Conservation (phyloP, 2,329 filamentous ascomycete genomes). For the Didymella segeticola region DNA sequence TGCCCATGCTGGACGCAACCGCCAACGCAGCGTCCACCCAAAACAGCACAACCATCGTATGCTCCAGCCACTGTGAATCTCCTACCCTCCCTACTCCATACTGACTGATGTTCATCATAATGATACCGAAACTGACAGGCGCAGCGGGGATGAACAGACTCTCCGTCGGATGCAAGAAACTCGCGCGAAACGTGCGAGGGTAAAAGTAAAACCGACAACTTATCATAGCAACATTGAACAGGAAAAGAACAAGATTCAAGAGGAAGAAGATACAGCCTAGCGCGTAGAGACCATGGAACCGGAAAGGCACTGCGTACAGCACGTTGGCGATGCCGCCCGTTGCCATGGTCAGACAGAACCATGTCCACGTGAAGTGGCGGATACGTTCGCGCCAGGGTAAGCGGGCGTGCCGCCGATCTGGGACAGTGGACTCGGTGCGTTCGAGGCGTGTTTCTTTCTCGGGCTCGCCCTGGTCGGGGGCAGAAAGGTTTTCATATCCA, state of each 20-base stretch:
- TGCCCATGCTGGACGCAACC: conserved; percentile 69
- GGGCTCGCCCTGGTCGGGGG: neutral
- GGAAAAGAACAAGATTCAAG: conserved; percentile 65
- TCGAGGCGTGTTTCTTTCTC: neutral
- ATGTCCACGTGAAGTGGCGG: conserved; percentile 75
- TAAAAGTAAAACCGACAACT: conserved; percentile 72
- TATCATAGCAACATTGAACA: conserved; percentile 73
- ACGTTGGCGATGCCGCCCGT: conserved; percentile 68
- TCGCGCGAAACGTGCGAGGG: conserved; percentile 73
- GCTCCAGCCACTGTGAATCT: conserved; percentile 58
- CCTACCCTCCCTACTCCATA: conserved; percentile 68
- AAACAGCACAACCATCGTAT: conserved; percentile 70
- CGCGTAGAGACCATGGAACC: conserved; percentile 54
- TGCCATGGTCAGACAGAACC: conserved; percentile 74
- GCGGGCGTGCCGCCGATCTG: neutral
- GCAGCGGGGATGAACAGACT: conserved; percentile 77
- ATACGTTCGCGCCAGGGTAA: conserved; percentile 54
- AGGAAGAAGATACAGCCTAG: conserved; percentile 59
- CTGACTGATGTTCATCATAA: conserved; percentile 73
- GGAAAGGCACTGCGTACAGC: conserved; percentile 56
- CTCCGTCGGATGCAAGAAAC: conserved; percentile 78
- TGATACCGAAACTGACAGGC: conserved; percentile 69
- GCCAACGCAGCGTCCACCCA: conserved; percentile 76
- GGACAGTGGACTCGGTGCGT: neutral
- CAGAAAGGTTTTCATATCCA: neutral